Evolutionary conservation across 2,329 filamentous ascomycete species (phyloP), one percentile per base, ranked within the genome.

Genomic region (Fusarium sp.): DNA sequence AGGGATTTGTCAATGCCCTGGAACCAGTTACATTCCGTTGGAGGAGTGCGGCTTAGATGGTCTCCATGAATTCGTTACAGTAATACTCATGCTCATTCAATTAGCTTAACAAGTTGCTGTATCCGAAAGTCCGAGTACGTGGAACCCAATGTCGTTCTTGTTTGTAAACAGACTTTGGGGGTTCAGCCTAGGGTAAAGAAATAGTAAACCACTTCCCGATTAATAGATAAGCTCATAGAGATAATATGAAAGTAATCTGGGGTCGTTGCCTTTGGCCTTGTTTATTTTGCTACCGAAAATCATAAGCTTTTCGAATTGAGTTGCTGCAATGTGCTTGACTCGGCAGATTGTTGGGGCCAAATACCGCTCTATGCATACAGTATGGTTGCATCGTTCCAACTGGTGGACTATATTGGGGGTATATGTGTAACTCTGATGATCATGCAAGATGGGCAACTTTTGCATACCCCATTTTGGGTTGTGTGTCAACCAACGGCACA

Each of bases 401-500:
- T 55, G 52, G 52, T 55, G 52, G 52, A 46, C 38, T 55, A 55
- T 55, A 55, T 55, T 45, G 52, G 52, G 52, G 38, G 38, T 46
- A 46, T 55, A 55, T 46, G 52, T 26, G 38, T 11, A n/a, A 23
- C 23, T 38, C 3, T 15, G 26, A 13, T 46, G n/a, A 33, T 26
- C 38, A 45, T 33, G 20, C 27, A 55, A 45, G 17, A 45, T 52
- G 41, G 7, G 2, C 13, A 17, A 37, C 2, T 14, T 37, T 37
- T 37, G 13, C 23, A 44, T 17, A 7, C 10, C 15, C 5, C 15
- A 8, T 10, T 13, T 5, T 5, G 15, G 1, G 0, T 9, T n/a
- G 5, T 2, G n/a, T 32, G 52, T 33, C 11, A 20, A 18, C 2
- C 6, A 6, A 8, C 37, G 27, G 50, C 50, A 44, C 26, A 14